Conservation (phyloP, 2,329 filamentous ascomycete species). For the Colletotrichum higginsianum region DNA sequence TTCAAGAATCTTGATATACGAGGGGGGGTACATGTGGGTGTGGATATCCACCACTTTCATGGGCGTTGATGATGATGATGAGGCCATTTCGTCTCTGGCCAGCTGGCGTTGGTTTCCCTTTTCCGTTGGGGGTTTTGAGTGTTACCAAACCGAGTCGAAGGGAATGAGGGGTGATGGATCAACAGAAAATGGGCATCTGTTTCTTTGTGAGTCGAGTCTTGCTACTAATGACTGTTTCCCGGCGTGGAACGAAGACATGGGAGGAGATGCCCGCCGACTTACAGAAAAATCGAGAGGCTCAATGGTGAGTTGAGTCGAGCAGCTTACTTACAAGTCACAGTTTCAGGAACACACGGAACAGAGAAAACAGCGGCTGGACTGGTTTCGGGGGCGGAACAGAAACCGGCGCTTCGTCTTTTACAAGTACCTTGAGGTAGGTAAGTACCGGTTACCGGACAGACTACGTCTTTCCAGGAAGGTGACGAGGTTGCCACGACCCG, state of each 20-base stretch:
- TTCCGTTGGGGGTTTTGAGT: neutral
- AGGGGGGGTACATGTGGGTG: constrained; percentile 79
- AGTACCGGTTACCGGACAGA: constrained; percentile 32
- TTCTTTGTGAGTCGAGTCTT: constrained; percentile 9
- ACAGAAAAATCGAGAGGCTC: constrained; percentile 22
- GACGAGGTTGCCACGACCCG: constrained; percentile 39
- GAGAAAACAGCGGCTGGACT: neutral
- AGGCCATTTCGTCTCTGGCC: constrained; percentile 50
- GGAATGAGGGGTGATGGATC: neutral
- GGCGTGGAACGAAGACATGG: neutral
- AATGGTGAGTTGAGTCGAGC: constrained; percentile 23
- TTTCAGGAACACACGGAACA: neutral
- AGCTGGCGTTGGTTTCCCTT: neutral
- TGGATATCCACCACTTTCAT: constrained; percentile 74
- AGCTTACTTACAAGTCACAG: neutral
- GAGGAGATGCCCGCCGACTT: constrained; percentile 2
- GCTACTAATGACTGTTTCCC: neutral
- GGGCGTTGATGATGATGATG: constrained; percentile 46
- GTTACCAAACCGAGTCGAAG: constrained; percentile 7
- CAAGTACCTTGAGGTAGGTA: neutral
- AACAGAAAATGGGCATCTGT: neutral
- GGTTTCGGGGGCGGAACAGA: constrained; percentile 7
- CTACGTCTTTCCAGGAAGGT: constrained; percentile 42
- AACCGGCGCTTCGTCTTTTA: constrained; percentile 14
- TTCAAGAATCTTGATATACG: constrained; percentile 73